Conservation (phyloP, 2,329 filamentous ascomycete genomes). For the Sporothrix sp. region DNA sequence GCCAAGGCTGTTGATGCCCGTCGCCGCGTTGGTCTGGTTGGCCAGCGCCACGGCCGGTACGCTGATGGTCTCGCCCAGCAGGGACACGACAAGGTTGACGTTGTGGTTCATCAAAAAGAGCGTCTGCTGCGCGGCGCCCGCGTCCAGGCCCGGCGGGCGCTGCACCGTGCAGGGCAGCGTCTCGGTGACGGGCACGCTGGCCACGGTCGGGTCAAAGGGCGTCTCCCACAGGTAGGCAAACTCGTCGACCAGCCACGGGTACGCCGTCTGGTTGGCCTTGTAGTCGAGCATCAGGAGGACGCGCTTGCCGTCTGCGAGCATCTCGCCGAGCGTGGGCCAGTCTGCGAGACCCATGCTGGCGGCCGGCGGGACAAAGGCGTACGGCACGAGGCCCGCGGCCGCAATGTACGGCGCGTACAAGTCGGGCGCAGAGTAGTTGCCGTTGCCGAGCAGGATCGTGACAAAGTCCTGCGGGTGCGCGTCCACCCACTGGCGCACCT, state of each 20-base stretch:
- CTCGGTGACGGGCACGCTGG: slow-evolving; percentile 28
- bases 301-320: slow-evolving; percentile 62
- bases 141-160: slow-evolving; percentile 58
- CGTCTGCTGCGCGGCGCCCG: slow-evolving; percentile 44
- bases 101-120: slow-evolving; percentile 89
- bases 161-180: slow-evolving; percentile 71
- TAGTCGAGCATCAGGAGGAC: slow-evolving; percentile 81
- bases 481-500: slow-evolving; percentile 63
- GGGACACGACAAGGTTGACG: slow-evolving; percentile 65
- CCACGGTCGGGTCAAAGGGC: slow-evolving; percentile 57
- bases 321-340: slow-evolving; percentile 73
- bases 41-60: slow-evolving; percentile 63
- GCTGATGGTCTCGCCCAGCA: slow-evolving; percentile 54
- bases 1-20: slow-evolving; percentile 58
- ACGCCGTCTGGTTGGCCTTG: slow-evolving; percentile 63
- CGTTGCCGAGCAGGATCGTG: slow-evolving; percentile 77
- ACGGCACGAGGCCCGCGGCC: slow-evolving; percentile 59
- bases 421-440: slow-evolving; percentile 54
- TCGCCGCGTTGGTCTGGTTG: slow-evolving; percentile 61
- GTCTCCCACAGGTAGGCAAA: slow-evolving; percentile 89
- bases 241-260: slow-evolving; percentile 79
- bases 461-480: slow-evolving; percentile 77
- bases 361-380: slow-evolving; percentile 60
- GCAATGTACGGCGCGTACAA: slow-evolving; percentile 62
- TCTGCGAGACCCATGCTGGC: slow-evolving; percentile 56